Evolutionary conservation across 179 eudicot genomes (phyloP).

Genomic region (Spinacia oleracea): DNA sequence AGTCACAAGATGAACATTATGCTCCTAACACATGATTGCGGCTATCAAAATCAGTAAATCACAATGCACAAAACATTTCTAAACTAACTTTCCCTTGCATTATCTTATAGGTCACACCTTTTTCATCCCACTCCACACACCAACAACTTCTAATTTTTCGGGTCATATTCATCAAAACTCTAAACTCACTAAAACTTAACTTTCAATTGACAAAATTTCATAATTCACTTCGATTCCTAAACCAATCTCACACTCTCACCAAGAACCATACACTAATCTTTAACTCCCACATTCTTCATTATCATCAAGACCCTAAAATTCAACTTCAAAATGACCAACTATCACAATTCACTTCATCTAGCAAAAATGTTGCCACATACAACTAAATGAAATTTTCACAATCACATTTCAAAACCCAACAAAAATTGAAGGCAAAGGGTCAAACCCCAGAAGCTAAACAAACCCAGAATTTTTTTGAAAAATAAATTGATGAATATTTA

Average conservation of each 20-base stretch:
- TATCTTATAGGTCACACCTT: background rate
- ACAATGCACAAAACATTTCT: background rate
- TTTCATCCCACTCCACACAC: background rate
- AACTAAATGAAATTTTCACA: background rate
- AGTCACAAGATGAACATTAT: background rate
- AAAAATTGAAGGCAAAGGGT: background rate
- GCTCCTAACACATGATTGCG: background rate
- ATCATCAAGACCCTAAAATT: background rate
- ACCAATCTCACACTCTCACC: background rate
- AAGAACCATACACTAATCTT: background rate
- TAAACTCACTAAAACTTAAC: background rate
- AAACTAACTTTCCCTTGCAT: background rate
- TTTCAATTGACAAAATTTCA: background rate
- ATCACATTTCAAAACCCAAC: background rate
- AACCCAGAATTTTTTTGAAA: too few species aligned
- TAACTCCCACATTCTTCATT: background rate
- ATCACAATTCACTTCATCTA: background rate
- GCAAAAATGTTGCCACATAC: background rate
- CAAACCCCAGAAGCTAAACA: conserved; percentile 14
- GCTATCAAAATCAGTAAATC: background rate
- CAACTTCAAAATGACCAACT: background rate
- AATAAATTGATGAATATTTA: too few species aligned
- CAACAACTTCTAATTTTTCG: background rate
- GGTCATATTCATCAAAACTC: background rate
- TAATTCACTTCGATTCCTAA: background rate